Percentiles rank a stretch among this genome's conserved stretches.
These are phyloP conservation scores for Stagonosporopsis cucurbitacearum DNA, from an alignment of 2,329 filamentous ascomycete genomes.

Conservation along the genomic window DNA sequence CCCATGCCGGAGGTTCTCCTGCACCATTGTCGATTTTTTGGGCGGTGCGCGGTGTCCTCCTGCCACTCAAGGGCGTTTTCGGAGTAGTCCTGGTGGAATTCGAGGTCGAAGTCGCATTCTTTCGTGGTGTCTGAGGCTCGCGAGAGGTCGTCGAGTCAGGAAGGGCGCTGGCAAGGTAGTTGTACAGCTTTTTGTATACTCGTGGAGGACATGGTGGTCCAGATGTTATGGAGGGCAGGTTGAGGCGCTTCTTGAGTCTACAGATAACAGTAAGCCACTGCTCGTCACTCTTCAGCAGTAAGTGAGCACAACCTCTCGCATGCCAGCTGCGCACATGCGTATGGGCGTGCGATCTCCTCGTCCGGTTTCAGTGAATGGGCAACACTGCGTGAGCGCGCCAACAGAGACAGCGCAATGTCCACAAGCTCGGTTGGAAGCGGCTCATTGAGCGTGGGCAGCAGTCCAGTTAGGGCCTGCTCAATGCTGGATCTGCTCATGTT, in stretches of 20 bases:
- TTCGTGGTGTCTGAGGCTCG: conserved; percentile 45
- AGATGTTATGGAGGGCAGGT: conserved; percentile 43
- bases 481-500: conserved; percentile 34
- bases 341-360: conserved; percentile 47
- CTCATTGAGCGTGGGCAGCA: conserved; percentile 49
- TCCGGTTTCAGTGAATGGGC: conserved; percentile 57
- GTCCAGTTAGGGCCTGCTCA: conserved; percentile 49
- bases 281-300: not conserved
- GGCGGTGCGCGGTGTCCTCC: conserved; percentile 32
- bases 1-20: conserved; percentile 60
- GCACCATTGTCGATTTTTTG: conserved; percentile 21
- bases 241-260: conserved; percentile 67
- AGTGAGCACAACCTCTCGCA: conserved; percentile 71
- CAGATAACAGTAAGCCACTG: conserved; percentile 43
- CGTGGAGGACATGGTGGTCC: conserved; percentile 47
- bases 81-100: conserved; percentile 34
- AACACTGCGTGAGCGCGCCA: conserved; percentile 46
- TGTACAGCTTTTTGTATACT: conserved; percentile 82
- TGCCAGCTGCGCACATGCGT: conserved; percentile 63
- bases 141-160: conserved; percentile 46
- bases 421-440: conserved; percentile 43
- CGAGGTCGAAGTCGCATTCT: conserved; percentile 28
- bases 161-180: conserved; percentile 77
- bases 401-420: conserved; percentile 42
- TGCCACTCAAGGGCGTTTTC: conserved; percentile 33